A percentile compares a stretch with the other conserved stretches of the same genome.
Conservation (phyloP, 257 asterid genomes). For the Cynanchum wilfordii region DNA sequence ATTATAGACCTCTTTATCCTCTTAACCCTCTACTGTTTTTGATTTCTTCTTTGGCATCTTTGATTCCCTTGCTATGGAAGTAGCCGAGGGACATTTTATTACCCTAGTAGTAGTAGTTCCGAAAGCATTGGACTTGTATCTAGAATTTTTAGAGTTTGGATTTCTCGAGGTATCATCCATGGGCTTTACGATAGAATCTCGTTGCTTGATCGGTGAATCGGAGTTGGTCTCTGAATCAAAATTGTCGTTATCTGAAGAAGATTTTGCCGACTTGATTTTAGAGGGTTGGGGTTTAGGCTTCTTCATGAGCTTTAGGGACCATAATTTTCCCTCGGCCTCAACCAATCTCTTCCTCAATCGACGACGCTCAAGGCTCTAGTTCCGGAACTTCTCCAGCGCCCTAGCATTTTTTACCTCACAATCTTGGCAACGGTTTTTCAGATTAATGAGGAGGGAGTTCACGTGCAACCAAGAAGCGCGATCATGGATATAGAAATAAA, state of each 20-base stretch:
- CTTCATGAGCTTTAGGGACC: too few species aligned
- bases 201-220: slow-evolving; percentile 14
- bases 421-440: too few species aligned
- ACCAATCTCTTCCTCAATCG: too few species aligned
- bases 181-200: slow-evolving; percentile 25
- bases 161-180: slow-evolving; percentile 21
- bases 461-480: too few species aligned
- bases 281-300: too few species aligned
- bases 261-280: not conserved
- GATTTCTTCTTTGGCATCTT: slow-evolving; percentile 44
- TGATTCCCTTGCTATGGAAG: slow-evolving; percentile 26
- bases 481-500: too few species aligned
- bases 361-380: too few species aligned
- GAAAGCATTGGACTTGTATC: slow-evolving; percentile 26
- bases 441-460: too few species aligned
- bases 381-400: too few species aligned
- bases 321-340: too few species aligned
- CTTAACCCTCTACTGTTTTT: slow-evolving; percentile 22
- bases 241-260: slow-evolving; percentile 30
- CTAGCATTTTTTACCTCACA: too few species aligned
- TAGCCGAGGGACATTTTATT: slow-evolving; percentile 39
- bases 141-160: slow-evolving; percentile 17
- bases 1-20: slow-evolving; percentile 10
- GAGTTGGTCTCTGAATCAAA: slow-evolving; percentile 45
- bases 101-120: slow-evolving; percentile 18